Base-by-base conservation (phyloP, 805 yeast species). In the Lachancea nothofagi region DNA sequence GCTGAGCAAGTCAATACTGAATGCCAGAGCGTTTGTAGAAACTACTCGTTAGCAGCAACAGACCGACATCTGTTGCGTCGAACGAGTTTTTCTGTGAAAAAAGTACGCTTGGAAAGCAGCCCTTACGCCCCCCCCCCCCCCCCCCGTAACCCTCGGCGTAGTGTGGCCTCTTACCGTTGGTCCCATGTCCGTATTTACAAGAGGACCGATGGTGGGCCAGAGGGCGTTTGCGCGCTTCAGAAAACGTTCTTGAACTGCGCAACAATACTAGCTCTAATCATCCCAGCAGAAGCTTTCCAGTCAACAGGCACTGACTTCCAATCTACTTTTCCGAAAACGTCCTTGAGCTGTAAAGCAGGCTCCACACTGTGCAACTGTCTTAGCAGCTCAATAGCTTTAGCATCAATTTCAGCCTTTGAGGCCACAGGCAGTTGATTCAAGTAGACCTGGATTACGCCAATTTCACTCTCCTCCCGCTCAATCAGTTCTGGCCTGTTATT, bases 401-500 rank as follows among this genome's bases (percentile, higher is more conserved):
- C 38, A 23, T 66, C 67, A 24, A 72, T 47, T 35, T 72, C 72
- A 33, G 64, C 74, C 25, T 65, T 66, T 3, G 74, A 59, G 1
- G 80, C 71, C 13, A 76, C 71, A 7, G 78, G 75, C 17, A 78
- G 55, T 21, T 57, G 48, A 1, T 43, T 34, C 33, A 69, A 49
- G 36, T 75, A 70, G 12, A 53, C 48, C 20, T 69, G 48, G 29
- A 79, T 66, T 24, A 75, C 53, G 0, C 45, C 56, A 21, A 69
- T 50, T 56, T 78, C 82, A 14, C 57, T 53, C 17, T 55, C 48
- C 57, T 79, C 85, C 39, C 68, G 70, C n/a, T 66, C 71, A 1
- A 70, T 79, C 43, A 78, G 59, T 44, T 79, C 84, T 2, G 50
- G 55, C 47, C 85, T 69, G 7, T 64, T 56, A 37, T 72, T 72